phyloP scores from a whole-genome alignment of 768 basidiomycete genomes.

The Rhizopogon salebrosus region DNA sequence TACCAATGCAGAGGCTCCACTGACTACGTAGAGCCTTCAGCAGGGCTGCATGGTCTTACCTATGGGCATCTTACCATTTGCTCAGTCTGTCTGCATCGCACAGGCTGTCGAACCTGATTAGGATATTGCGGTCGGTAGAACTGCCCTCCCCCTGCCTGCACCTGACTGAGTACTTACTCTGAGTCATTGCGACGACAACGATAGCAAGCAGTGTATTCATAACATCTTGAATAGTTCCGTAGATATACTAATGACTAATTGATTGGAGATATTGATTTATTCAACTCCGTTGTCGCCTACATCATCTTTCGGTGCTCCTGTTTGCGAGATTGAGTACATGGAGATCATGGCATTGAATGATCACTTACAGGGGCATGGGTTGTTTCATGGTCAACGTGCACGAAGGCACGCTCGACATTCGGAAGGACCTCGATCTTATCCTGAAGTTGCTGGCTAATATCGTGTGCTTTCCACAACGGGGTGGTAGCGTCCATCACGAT shows the following conservation, averaged over 20 bases:
- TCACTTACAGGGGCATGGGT: slow-evolving; percentile 62
- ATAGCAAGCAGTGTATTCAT: too few relatives aligned
- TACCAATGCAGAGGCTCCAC: not conserved
- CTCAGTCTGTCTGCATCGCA: not conserved
- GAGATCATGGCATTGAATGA: not conserved
- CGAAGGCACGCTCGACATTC: slow-evolving; percentile 89
- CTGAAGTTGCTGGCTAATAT: slow-evolving; percentile 77
- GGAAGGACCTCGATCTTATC: slow-evolving; percentile 87
- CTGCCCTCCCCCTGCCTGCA: too few relatives aligned
- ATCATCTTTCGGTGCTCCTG: slow-evolving; percentile 42
- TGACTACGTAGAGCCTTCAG: not conserved
- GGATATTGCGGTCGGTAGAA: too few relatives aligned
- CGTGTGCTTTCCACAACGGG: slow-evolving; percentile 85
- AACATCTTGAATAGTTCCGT: too few relatives aligned
- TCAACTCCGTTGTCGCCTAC: not conserved
- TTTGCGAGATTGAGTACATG: not conserved
- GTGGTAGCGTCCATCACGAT: slow-evolving; percentile 89
- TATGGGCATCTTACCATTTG: not conserved
- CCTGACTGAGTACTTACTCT: too few relatives aligned
- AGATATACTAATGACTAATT: not conserved
- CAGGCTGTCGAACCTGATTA: not conserved
- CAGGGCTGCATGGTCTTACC: not conserved
- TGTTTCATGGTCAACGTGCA: slow-evolving; percentile 92
- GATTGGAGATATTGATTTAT: not conserved
- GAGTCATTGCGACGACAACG: too few relatives aligned